phyloP scores from a whole-genome alignment of 345 rosid genomes.

The Salix koriyanagi region DNA sequence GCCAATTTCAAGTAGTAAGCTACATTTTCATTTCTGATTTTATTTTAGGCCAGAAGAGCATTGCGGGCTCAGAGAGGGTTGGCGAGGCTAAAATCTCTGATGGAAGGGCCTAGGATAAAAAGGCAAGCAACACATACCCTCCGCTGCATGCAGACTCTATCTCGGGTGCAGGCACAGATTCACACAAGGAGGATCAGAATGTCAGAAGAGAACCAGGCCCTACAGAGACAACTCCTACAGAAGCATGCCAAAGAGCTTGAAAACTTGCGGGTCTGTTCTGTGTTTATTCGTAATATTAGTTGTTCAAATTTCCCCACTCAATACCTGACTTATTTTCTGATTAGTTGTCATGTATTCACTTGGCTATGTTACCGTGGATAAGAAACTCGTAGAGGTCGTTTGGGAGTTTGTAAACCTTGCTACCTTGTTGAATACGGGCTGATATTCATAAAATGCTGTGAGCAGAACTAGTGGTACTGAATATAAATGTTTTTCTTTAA shows the following conservation, averaged over 20 bases:
- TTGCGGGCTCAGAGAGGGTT: slow-evolving; percentile 78
- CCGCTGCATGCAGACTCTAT: slow-evolving; percentile 80
- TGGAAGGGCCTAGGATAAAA: slow-evolving; percentile 81
- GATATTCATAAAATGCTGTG: too few relatives aligned
- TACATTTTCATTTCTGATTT: too few relatives aligned
- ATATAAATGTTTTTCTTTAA: too few relatives aligned
- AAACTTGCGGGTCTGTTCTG: slow-evolving; percentile 48
- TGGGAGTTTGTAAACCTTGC: background rate
- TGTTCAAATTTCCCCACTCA: too few relatives aligned
- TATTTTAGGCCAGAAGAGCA: slow-evolving; percentile 44
- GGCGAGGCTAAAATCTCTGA: slow-evolving; percentile 68
- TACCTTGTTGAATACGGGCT: background rate
- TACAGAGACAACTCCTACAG: slow-evolving; percentile 81
- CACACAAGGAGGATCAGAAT: slow-evolving; percentile 69
- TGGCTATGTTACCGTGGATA: too few relatives aligned
- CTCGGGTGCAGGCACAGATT: slow-evolving; percentile 85
- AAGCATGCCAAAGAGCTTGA: slow-evolving; percentile 85
- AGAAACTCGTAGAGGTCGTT: background rate
- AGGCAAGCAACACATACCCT: slow-evolving; percentile 78
- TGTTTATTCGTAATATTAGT: too few relatives aligned
- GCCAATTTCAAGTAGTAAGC: too few relatives aligned
- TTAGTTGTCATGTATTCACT: background rate
- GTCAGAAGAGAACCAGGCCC: slow-evolving; percentile 91
- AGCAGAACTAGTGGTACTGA: too few relatives aligned
- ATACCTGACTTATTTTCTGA: background rate